Conservation (phyloP, 495 filamentous ascomycete species). For the Neurospora sp. region DNA sequence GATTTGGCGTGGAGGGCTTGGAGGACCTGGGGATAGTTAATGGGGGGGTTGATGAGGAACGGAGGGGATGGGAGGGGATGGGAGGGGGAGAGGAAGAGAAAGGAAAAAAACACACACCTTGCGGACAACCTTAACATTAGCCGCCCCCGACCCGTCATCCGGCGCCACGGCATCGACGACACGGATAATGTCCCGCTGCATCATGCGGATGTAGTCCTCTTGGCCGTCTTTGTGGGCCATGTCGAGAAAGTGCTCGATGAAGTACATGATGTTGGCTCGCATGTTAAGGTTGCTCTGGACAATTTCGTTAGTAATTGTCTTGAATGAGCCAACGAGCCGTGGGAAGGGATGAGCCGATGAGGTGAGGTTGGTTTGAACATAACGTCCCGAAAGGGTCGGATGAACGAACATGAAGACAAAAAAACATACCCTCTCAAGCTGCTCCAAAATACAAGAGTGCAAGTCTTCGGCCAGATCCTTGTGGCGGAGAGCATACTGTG, state of each 20-base stretch:
- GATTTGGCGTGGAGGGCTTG: slow-evolving; percentile 54
- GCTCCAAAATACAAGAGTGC: slow-evolving; percentile 92
- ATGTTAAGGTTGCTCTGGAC: slow-evolving; percentile 84
- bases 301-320: too few species aligned
- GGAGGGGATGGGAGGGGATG: neutral
- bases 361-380: neutral
- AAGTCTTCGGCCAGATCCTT: slow-evolving; percentile 91
- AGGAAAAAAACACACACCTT: slow-evolving; percentile 38
- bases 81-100: neutral
- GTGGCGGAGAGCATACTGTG: slow-evolving; percentile 88
- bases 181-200: slow-evolving; percentile 81
- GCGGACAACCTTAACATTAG: slow-evolving; percentile 87
- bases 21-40: slow-evolving; percentile 41
- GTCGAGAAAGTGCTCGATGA: slow-evolving; percentile 91
- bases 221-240: slow-evolving; percentile 66
- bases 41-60: too few species aligned
- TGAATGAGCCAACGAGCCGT: neutral
- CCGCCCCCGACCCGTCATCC: slow-evolving; percentile 77
- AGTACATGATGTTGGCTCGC: slow-evolving; percentile 97
- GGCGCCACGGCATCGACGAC: slow-evolving; percentile 86
- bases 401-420: neutral
- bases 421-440: slow-evolving; percentile 64
- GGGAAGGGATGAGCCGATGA: neutral
- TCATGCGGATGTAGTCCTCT: slow-evolving; percentile 75
- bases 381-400: neutral